phyloP scores from a whole-genome alignment of 768 basidiomycete species.

The Leccinum variicolor region DNA sequence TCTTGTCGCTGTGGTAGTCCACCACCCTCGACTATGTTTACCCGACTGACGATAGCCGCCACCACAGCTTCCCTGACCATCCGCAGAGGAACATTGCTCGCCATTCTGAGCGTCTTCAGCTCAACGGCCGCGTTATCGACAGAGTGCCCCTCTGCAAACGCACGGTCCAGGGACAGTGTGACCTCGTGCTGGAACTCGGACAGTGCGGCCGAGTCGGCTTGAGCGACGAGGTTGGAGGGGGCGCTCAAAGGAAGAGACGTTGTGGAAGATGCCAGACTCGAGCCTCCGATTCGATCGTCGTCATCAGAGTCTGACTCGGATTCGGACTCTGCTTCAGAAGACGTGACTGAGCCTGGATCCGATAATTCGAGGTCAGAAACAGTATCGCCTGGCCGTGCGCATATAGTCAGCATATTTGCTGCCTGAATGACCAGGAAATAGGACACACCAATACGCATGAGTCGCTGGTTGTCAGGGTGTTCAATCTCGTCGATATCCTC shows the following conservation, averaged over 20 bases:
- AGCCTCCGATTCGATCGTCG: slow-evolving; percentile 37
- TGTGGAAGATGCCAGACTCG: slow-evolving; percentile 42
- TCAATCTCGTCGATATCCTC: slow-evolving; percentile 62
- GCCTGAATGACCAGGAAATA: not conserved
- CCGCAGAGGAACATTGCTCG: slow-evolving; percentile 86
- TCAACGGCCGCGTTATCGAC: slow-evolving; percentile 94
- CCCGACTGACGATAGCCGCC: slow-evolving; percentile 72
- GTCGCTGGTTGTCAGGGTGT: slow-evolving; percentile 64
- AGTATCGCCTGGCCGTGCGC: slow-evolving; percentile 46
- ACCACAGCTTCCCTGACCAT: slow-evolving; percentile 88
- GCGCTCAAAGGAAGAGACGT: slow-evolving; percentile 42
- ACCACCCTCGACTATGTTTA: slow-evolving; percentile 58
- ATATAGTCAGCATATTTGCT: not conserved
- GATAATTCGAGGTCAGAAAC: slow-evolving; percentile 60
- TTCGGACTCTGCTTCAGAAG: slow-evolving; percentile 43
- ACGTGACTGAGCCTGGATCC: slow-evolving; percentile 56
- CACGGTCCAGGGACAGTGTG: slow-evolving; percentile 82
- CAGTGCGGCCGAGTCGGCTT: slow-evolving; percentile 45
- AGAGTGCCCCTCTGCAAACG: slow-evolving; percentile 87
- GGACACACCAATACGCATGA: slow-evolving; percentile 68
- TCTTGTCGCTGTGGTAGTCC: slow-evolving; percentile 58
- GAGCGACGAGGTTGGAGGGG: slow-evolving; percentile 36
- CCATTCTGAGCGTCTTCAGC: slow-evolving; percentile 95
- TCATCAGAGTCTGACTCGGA: slow-evolving; percentile 40
- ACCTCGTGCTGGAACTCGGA: slow-evolving; percentile 77